A percentile compares a stretch with the other conserved stretches of the same genome.
These are phyloP conservation scores for Erodium chrysanthum DNA, from an alignment of 441 rosid genomes.

Conservation along the genomic window DNA sequence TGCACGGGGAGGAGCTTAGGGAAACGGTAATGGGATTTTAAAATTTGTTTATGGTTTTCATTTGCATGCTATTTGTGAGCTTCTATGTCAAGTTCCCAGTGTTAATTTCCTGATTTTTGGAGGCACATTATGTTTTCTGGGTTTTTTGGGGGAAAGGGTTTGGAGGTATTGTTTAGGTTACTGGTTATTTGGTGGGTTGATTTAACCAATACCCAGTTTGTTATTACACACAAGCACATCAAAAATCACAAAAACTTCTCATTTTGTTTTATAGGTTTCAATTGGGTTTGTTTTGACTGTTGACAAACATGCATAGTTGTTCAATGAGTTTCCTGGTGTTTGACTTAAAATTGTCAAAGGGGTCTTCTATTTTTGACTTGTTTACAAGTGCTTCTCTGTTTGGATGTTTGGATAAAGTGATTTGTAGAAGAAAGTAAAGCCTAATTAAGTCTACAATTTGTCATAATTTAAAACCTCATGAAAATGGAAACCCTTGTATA, in stretches of 20 bases:
- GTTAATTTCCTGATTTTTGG: background rate
- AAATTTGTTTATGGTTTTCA: background rate
- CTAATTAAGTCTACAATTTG: background rate
- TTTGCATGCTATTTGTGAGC: background rate
- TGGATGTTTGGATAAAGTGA: background rate
- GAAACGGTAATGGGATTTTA: constrained; percentile 46
- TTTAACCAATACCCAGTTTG: background rate
- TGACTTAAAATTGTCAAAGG: background rate
- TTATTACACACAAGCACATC: background rate
- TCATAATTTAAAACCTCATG: background rate
- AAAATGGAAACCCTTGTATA: background rate
- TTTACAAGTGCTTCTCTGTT: background rate
- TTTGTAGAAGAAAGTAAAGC: background rate
- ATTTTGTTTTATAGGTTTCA: background rate
- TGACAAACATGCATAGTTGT: background rate
- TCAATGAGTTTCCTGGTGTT: background rate
- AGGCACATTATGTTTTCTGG: background rate
- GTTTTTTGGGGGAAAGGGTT: no score
- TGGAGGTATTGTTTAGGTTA: background rate
- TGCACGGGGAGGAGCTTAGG: constrained; percentile 84
- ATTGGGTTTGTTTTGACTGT: background rate
- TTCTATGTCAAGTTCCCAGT: background rate
- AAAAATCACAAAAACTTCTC: background rate
- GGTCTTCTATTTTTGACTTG: background rate
- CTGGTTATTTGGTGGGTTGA: background rate